These are phyloP conservation scores for Rhazya stricta DNA, from an alignment of 257 asterid genomes.

Conservation along the genomic window DNA sequence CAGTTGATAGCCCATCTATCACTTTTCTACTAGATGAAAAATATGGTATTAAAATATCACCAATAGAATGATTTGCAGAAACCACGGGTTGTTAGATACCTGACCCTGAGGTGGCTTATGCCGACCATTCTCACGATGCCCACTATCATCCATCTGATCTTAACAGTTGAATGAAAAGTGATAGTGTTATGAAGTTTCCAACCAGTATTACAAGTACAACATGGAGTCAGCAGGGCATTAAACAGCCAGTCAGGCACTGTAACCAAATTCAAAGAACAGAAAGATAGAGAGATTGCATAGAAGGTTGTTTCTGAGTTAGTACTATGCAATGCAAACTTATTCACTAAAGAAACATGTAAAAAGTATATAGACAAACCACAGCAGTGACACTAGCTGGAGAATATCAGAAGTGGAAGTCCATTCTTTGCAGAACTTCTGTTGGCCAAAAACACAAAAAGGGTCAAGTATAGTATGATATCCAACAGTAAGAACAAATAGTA, in stretches of 20 bases:
- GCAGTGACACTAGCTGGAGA: constrained; percentile 1
- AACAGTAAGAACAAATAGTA: not conserved
- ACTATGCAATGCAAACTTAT: not conserved
- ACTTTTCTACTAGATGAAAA: not conserved
- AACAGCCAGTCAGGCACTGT: constrained; percentile 14
- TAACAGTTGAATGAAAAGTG: constrained; percentile 20
- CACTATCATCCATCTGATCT: constrained; percentile 64
- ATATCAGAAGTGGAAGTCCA: constrained; percentile 6
- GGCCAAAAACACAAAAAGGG: not conserved
- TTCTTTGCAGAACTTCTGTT: constrained; percentile 3
- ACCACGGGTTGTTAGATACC: constrained; percentile 34
- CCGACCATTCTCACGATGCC: constrained; percentile 84
- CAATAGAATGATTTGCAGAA: not conserved
- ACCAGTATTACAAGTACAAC: constrained; percentile 12
- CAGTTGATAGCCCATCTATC: not conserved
- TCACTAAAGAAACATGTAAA: not conserved
- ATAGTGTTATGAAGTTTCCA: constrained; percentile 10
- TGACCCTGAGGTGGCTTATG: constrained; percentile 82
- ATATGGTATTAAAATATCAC: not conserved
- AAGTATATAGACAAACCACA: constrained; percentile 2
- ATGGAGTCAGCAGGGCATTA: constrained; percentile 19
- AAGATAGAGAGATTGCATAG: too few relatives aligned
- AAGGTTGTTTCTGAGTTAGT: not conserved
- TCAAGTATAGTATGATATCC: not conserved
- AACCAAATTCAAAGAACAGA: constrained; percentile 4